These are phyloP conservation scores for Marsdenia floribunda DNA, from an alignment of 257 asterid species.

Conservation along the genomic window DNA sequence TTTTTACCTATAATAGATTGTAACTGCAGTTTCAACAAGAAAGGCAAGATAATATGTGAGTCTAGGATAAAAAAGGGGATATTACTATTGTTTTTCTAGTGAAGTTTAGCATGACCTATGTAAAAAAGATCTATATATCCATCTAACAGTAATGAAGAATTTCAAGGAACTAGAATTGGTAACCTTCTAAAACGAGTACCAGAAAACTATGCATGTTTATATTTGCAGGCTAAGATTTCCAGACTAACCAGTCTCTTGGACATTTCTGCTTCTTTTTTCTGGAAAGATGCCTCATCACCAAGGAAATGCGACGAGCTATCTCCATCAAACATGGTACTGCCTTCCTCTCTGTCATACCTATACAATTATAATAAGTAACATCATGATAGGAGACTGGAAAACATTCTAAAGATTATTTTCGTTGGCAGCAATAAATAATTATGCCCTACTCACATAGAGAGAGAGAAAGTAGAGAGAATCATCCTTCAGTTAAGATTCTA, in stretches of 20 bases:
- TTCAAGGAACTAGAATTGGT: conserved; percentile 1
- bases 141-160: neutral
- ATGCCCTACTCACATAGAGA: no score
- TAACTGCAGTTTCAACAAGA: neutral
- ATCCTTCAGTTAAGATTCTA: neutral
- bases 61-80: neutral
- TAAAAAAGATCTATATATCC: neutral
- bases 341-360: conserved; percentile 98
- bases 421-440: neutral
- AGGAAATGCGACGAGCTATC: conserved; percentile 69
- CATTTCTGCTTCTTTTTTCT: conserved; percentile 85
- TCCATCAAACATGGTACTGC: conserved; percentile 55
- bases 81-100: neutral
- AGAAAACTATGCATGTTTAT: neutral
- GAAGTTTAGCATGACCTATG: neutral
- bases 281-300: conserved; percentile 90
- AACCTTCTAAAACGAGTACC: neutral
- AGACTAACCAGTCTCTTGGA: conserved; percentile 73
- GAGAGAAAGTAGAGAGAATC: neutral
- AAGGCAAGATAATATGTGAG: neutral
- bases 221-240: neutral
- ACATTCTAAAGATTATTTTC: neutral
- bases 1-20: neutral
- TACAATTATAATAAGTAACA: conserved; percentile 18
- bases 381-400: conserved; percentile 23